Base-by-base conservation (phyloP, 2,329 filamentous ascomycete species). In the Delphinella strobiligena region DNA sequence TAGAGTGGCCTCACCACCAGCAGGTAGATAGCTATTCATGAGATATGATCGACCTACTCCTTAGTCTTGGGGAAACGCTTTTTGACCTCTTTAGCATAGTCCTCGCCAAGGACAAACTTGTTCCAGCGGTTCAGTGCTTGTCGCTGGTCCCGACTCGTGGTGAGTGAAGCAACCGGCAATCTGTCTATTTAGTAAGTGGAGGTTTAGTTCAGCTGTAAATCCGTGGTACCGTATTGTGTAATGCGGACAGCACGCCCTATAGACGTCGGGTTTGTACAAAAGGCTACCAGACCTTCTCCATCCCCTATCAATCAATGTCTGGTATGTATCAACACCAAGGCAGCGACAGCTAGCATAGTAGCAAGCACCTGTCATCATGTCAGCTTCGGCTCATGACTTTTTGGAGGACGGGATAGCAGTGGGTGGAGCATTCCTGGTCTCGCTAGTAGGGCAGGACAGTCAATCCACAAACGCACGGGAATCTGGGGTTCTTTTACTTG, bases 241-340 rank as follows among this genome's bases (percentile, higher is more conserved):
- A 54, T 95, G 87, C 33, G 88, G 87, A 59, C 91, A 98, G 54
- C 91, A 98, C 45, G 86, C 83, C 41, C 78, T 70, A 43, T 72
- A 72, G 51, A 85, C 78, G 58, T 91, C 81, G 11, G 84, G 83
- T 45, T 84, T 77, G 61, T 91, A 91, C 36, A 91, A 65, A 7
- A 86, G 66, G 19, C 64, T 75, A 12, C 70, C 70, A 30, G 69
- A 71, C 46, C 82, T 72, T 58, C 84, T 79, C 82, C 82, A 91
- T 45, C 79, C 82, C 47, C 81, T 74, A 58, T 87, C 75, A 33
- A 89, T 63, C 29, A 91, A 66, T 32, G 57, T 63, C 56, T 89
- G 80, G 51, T 91, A 91, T 51, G 83, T 75, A 1, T 66, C 61
- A 4, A 78, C 68, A 34, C 69, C 77, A 51, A 89, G 59, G 17